Percentiles rank a stretch among this genome's conserved stretches.
Conservation (phyloP, 176 grass and related monocot species). For the Aegilops longissima region DNA sequence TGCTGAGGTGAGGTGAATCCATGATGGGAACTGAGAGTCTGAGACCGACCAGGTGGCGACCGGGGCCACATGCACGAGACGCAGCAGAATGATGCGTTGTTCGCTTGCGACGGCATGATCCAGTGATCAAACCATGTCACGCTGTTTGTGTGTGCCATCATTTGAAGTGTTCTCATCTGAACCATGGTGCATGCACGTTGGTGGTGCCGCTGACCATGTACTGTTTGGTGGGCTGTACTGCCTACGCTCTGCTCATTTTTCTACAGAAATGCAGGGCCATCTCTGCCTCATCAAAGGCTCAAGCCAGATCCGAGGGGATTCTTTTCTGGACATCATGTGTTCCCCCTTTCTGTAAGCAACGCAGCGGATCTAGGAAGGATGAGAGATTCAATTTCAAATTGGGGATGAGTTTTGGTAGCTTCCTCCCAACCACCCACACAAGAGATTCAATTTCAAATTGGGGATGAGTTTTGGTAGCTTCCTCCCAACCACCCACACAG, state of each 20-base stretch:
- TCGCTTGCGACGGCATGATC: neutral
- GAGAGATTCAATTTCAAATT: too few relatives aligned
- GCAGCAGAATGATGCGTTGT: neutral
- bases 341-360: too few relatives aligned
- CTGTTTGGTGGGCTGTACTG: neutral
- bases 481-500: too few relatives aligned
- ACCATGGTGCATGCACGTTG: neutral
- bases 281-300: neutral
- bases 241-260: neutral
- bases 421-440: too few relatives aligned
- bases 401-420: too few relatives aligned
- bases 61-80: neutral
- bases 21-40: neutral
- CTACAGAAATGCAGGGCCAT: neutral
- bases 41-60: neutral
- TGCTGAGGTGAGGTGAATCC: neutral
- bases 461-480: too few relatives aligned
- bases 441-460: too few relatives aligned
- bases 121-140: neutral
- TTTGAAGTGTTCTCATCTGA: constrained; percentile 15
- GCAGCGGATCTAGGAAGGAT: too few relatives aligned
- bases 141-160: neutral
- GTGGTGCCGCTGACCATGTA: neutral
- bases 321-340: neutral
- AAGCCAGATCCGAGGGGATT: neutral